Base-by-base conservation (phyloP, 139 green algal species). In the Auxenochlorella pyrenoidosa region DNA sequence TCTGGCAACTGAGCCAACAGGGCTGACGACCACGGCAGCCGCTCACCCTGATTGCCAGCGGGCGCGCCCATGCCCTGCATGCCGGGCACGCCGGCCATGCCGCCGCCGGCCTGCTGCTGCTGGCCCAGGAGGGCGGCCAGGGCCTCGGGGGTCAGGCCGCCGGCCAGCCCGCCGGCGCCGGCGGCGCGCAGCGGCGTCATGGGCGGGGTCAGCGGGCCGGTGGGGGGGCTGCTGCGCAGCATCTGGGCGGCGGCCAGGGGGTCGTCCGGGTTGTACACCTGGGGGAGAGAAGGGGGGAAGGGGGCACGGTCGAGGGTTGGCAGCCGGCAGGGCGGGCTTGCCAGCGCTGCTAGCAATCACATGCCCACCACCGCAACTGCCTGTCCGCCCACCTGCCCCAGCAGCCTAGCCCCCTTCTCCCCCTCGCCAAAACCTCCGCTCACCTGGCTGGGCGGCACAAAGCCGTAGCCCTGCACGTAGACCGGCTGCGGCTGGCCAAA, bases 391-490 rank as follows among this genome's bases (percentile, higher is more conserved):
- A 6, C 47, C 47, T 18, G 47, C 47, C 47, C 47, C 47, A 18
- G 47, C 47, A 54, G 8, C 47, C 6, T 10, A 54, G 47, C 47
- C n/a, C n/a, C n/a, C n/a, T n/a, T n/a, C n/a, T n/a, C n/a, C n/a
- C n/a, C n/a, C n/a, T n/a, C n/a, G n/a, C n/a, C n/a, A n/a, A n/a
- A 54, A 54, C 47, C 47, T 32, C 36, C 36, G 44, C 73, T 5
- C 73, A 82, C 90, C 89, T 94, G 92, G 22, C 87, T 87, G 38
- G 92, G 92, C 44, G 92, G 92, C 36, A 95, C 88, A 59, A 95
- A 93, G 51, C 92, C 92, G 75, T 95, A 95, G 66, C 92, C 91
- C 83, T 93, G 84, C 28, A 93, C 82, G 73, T 90, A 94, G 0
- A 92, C 87, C 13, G 89, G 86, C 65, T 89, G 76, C 18, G 78